These are phyloP conservation scores for Xylariaceae sp. DNA, from an alignment of 2,329 filamentous ascomycete species.

Conservation along the genomic window DNA sequence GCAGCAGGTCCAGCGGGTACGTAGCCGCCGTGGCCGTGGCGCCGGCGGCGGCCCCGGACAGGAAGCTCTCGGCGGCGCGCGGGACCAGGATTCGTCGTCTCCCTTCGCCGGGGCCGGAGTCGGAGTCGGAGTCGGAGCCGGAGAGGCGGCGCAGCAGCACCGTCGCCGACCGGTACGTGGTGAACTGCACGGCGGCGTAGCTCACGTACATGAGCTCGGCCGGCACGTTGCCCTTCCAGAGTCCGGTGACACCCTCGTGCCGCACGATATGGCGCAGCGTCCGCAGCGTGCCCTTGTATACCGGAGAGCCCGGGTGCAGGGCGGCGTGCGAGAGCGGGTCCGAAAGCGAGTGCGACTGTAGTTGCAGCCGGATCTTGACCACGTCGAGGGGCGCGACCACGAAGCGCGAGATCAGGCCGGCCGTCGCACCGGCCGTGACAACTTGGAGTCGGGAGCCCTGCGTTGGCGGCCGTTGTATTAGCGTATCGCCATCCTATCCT, in stretches of 20 bases:
- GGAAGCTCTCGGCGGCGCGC: slow-evolving; percentile 66
- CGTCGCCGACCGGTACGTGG: slow-evolving; percentile 71
- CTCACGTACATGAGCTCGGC: slow-evolving; percentile 90
- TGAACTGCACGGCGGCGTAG: slow-evolving; percentile 87
- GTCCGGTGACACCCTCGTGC: slow-evolving; percentile 73
- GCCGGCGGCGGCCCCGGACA: slow-evolving; percentile 76
- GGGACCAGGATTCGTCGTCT: slow-evolving; percentile 42
- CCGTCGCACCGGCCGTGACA: slow-evolving; percentile 49
- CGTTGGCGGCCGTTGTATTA: too few relatives aligned
- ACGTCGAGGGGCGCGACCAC: slow-evolving; percentile 93
- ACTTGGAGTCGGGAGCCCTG: slow-evolving; percentile 51
- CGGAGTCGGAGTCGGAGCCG: slow-evolving; percentile 26
- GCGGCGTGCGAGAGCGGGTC: slow-evolving; percentile 56
- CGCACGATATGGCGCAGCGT: slow-evolving; percentile 70
- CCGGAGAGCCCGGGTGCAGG: slow-evolving; percentile 34
- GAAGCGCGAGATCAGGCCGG: slow-evolving; percentile 88
- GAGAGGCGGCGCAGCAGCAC: slow-evolving; percentile 53
- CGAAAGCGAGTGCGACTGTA: slow-evolving; percentile 79
- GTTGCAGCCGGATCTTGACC: slow-evolving; percentile 93
- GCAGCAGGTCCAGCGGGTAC: slow-evolving; percentile 87
- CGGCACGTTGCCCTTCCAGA: slow-evolving; percentile 98
- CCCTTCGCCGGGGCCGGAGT: too few relatives aligned
- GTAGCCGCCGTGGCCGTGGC: slow-evolving; percentile 74
- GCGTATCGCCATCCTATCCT: too few relatives aligned
- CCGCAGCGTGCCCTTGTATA: slow-evolving; percentile 68